Evolutionary conservation across 306 rosid species (phyloP).

Genomic region (Pterocarpus santalinus): DNA sequence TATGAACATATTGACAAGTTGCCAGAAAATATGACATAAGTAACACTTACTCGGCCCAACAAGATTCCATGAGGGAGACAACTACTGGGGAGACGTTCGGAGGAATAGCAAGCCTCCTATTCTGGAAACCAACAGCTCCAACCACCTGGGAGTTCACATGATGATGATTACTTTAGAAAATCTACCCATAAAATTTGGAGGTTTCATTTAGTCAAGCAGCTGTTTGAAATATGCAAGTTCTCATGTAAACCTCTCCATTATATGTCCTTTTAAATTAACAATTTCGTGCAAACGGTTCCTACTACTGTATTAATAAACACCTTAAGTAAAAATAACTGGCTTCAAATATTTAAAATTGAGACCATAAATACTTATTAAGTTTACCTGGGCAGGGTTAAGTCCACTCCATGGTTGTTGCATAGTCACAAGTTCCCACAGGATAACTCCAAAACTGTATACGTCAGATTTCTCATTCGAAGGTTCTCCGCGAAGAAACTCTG

Average conservation of each 20-base stretch:
- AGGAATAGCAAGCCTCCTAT: constrained; percentile 84
- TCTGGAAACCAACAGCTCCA: constrained; percentile 98
- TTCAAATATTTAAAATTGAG: constrained; percentile 32
- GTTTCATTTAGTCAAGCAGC: constrained; percentile 39
- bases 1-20: background rate
- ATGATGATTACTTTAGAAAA: constrained; percentile 23
- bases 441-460: constrained; percentile 93
- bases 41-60: constrained; percentile 93
- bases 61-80: constrained; percentile 89
- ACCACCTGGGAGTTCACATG: constrained; percentile 72
- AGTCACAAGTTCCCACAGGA: constrained; percentile 93
- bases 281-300: constrained; percentile 43
- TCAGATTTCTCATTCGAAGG: constrained; percentile 98
- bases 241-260: background rate
- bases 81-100: constrained; percentile 72
- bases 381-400: constrained; percentile 91
- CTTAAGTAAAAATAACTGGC: constrained; percentile 37
- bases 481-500: constrained; percentile 97
- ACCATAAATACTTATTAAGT: constrained; percentile 25
- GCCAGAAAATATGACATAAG: background rate
- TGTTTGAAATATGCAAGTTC: constrained; percentile 34
- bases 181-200: constrained; percentile 15
- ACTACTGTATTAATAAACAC: constrained; percentile 34
- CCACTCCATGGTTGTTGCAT: constrained; percentile 97
- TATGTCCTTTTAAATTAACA: constrained; percentile 34